Evolutionary conservation across 257 asterid species (phyloP).

Genomic region (Petrea volubilis): DNA sequence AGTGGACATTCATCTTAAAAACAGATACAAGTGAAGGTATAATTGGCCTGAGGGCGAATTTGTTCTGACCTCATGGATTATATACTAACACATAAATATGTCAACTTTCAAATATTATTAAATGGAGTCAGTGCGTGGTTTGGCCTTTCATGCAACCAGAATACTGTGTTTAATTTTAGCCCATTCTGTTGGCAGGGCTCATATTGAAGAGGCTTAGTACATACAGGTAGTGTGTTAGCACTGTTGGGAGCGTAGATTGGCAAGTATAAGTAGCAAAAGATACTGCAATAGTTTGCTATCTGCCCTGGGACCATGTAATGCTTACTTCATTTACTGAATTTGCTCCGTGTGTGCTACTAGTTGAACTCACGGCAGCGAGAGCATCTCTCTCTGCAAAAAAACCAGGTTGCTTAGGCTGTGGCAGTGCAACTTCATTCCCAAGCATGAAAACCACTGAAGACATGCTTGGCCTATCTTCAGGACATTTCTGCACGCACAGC

Average conservation of each 20-base stretch:
- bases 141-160: no score
- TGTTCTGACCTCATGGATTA: no score
- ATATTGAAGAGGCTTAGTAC: background rate
- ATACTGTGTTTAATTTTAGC: no score
- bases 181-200: background rate
- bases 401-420: constrained; percentile 38
- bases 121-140: background rate
- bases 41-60: no score
- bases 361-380: background rate
- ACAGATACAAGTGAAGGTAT: no score
- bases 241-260: background rate
- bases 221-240: background rate
- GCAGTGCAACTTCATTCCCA: constrained; percentile 24
- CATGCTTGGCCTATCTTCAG: constrained; percentile 31
- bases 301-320: background rate
- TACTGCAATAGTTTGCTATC: background rate
- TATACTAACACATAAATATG: no score
- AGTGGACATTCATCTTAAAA: no score
- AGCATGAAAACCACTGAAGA: constrained; percentile 29
- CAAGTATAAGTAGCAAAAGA: no score
- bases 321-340: background rate
- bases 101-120: no score
- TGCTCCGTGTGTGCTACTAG: background rate
- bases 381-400: constrained; percentile 21
- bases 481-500: constrained; percentile 11